Evolutionary conservation across 345 rosid genomes (phyloP).

Genomic region (Sisymbrium irio): DNA sequence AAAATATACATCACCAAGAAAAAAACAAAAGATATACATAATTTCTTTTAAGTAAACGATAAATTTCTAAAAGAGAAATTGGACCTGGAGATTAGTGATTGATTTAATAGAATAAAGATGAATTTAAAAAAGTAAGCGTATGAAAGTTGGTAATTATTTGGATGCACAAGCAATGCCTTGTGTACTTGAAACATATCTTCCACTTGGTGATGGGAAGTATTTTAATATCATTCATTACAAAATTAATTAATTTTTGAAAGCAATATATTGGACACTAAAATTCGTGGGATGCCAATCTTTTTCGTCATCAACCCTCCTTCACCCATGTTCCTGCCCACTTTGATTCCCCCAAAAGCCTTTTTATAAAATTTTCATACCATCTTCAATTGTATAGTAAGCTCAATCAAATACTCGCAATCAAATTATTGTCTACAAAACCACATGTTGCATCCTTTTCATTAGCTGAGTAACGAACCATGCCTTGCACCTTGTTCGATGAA

Average conservation of each 20-base stretch:
- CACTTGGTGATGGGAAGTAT: constrained; percentile 18
- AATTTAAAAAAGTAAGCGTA: constrained; percentile 1
- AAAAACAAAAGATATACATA: neutral
- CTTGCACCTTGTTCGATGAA: neutral
- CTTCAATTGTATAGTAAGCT: neutral
- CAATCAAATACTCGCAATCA: neutral
- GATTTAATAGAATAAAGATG: neutral
- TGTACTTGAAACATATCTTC: constrained; percentile 23
- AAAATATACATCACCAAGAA: neutral
- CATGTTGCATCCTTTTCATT: neutral
- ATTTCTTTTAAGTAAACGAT: neutral
- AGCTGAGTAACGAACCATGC: neutral
- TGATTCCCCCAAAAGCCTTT: constrained; percentile 9
- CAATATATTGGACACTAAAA: constrained; percentile 12
- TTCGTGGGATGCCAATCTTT: constrained; percentile 28
- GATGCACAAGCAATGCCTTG: constrained; percentile 29
- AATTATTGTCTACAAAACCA: neutral
- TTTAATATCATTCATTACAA: neutral
- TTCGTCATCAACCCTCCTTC: constrained; percentile 32
- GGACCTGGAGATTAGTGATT: neutral
- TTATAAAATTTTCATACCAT: neutral
- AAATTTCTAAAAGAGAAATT: neutral
- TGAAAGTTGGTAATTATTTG: constrained; percentile 22
- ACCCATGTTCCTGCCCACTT: constrained; percentile 39
- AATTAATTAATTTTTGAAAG: neutral